phyloP scores from a whole-genome alignment of 148 eudicot species.

The Vaccinium corymbosum region DNA sequence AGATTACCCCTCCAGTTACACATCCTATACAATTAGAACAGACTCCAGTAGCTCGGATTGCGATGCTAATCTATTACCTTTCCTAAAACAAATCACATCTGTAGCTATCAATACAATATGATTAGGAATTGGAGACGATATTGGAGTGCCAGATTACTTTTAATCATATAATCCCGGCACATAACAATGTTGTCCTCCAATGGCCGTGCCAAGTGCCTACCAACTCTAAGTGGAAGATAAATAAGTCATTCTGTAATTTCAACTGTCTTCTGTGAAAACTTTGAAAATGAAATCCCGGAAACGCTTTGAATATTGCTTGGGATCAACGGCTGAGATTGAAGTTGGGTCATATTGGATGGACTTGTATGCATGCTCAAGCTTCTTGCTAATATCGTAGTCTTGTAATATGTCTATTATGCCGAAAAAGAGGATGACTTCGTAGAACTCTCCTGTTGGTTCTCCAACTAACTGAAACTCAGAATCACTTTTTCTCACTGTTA shows the following conservation, averaged over 20 bases:
- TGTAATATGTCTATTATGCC: conserved; percentile 81
- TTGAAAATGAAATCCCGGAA: conserved; percentile 75
- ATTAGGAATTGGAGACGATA: neutral
- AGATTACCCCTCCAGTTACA: conserved; percentile 20
- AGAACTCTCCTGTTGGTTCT: conserved; percentile 84
- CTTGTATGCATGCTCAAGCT: conserved; percentile 89
- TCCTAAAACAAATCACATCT: conserved; percentile 22
- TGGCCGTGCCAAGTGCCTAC: neutral
- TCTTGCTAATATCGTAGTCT: conserved; percentile 90
- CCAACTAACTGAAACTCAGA: conserved; percentile 49
- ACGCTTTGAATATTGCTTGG: conserved; percentile 66
- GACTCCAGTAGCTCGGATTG: conserved; percentile 19
- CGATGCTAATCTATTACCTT: conserved; percentile 35
- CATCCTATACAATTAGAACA: conserved; percentile 37
- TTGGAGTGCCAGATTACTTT: neutral
- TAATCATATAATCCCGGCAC: neutral
- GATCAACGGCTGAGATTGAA: conserved; percentile 83
- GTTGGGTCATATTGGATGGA: conserved; percentile 78
- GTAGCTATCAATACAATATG: conserved; percentile 18
- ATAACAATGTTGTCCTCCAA: neutral
- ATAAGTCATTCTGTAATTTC: conserved; percentile 4
- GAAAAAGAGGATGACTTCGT: conserved; percentile 83
- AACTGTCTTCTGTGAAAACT: conserved; percentile 51
- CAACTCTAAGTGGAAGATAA: conserved; percentile 5
- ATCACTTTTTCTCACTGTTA: conserved; percentile 48